Conservation (phyloP, 192 early-diverging fungal species). For the Physocladia obscura region DNA sequence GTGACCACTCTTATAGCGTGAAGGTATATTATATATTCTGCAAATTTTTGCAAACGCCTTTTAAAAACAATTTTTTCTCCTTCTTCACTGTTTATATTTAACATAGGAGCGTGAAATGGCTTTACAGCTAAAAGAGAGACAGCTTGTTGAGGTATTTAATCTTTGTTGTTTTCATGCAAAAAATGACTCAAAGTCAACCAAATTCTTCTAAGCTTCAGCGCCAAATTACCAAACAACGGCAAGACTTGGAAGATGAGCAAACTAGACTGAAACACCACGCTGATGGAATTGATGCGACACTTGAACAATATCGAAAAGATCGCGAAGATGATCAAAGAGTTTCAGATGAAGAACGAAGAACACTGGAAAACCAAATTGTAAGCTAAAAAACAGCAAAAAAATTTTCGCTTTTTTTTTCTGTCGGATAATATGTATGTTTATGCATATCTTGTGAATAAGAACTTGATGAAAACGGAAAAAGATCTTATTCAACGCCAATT, state of each 20-base stretch:
- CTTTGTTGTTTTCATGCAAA: background rate
- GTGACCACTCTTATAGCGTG: conserved; percentile 20
- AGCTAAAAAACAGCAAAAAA: background rate
- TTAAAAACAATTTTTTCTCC: background rate
- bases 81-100: background rate
- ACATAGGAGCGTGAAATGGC: conserved; percentile 26
- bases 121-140: conserved; percentile 16
- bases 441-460: too few relatives aligned
- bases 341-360: background rate
- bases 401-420: background rate
- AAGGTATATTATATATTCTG: too few relatives aligned
- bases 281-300: background rate
- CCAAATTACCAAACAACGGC: conserved; percentile 5
- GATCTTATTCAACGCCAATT: conserved; percentile 18
- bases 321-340: conserved; percentile 17
- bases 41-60: too few relatives aligned
- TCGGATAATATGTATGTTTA: too few relatives aligned
- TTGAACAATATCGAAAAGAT: conserved; percentile 6
- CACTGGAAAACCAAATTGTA: conserved; percentile 26
- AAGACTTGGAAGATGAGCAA: conserved; percentile 23
- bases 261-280: conserved; percentile 1
- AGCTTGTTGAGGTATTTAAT: conserved; percentile 18
- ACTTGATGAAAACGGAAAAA: conserved; percentile 8
- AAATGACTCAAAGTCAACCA: too few relatives aligned
- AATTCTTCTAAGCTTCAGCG: conserved; percentile 10